Evolutionary conservation across 306 rosid genomes (phyloP), one percentile per base, ranked within the genome.

Genomic region (Vicia villosa): DNA sequence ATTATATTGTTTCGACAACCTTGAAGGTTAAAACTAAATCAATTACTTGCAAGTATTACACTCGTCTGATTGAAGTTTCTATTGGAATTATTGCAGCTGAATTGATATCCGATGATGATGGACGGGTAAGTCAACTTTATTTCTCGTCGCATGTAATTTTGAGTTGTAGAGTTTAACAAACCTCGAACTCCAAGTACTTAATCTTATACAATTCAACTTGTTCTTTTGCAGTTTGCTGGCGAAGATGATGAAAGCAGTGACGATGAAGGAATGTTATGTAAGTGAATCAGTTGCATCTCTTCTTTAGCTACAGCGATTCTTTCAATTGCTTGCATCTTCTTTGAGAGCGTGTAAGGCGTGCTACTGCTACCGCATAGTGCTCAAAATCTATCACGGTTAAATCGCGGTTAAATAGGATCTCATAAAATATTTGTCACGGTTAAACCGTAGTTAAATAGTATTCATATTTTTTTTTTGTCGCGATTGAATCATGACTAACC

Each of bases 201-300:
- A 79, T 70, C 67, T 62, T 46, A 62, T 72, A 36, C 37, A 41
- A 10, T 68, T 54, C 64, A 52, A 47, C 63, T 62, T 82, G 38
- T 26, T 74, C 55, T 73, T 77, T 46, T 69, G 73, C 77, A 92
- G 97, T 30, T 81, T 63, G 83, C 45, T 15, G 86, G 76, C 52
- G 83, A 84, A 72, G 96, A 89, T 38, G 95, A 77, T 36, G 95
- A 69, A 77, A 86, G 92, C 80, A 83, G 90, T 24, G 95, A 87
- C 47, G 97, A 92, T 3, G 97, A 88, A 40, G 96, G 96, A 80
- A 89, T 92, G 97, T 80, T 89, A 37, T 92, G 97, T 92, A 65
- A 89, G 97, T 87, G 46, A 77, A 41, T 70, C 62, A 37, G 69
- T 52, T 55, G 24, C 58, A 26, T 52, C 37, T 43, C 41, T 55